phyloP scores from a whole-genome alignment of 179 eudicot genomes.

The Spinacia oleracea region DNA sequence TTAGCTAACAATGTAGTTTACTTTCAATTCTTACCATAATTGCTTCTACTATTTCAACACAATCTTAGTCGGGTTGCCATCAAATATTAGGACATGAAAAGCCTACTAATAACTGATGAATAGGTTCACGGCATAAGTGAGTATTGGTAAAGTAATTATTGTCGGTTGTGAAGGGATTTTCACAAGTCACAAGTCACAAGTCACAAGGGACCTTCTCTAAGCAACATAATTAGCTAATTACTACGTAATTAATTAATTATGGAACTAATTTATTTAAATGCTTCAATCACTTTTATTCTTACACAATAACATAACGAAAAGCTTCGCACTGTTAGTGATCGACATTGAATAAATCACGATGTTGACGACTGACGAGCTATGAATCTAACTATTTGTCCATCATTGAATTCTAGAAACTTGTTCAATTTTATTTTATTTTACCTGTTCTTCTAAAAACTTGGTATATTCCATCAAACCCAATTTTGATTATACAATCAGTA shows the following conservation, averaged over 20 bases:
- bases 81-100: not conserved
- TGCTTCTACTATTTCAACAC: not conserved
- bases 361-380: not conserved
- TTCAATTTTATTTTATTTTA: not conserved
- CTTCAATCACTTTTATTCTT: not conserved
- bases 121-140: not conserved
- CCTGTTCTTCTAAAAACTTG: not conserved
- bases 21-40: not conserved
- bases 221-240: not conserved
- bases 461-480: too few relatives aligned
- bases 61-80: not conserved
- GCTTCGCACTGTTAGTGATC: not conserved
- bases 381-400: not conserved
- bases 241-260: not conserved
- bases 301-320: not conserved
- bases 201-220: constrained; percentile 1
- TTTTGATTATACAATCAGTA: too few relatives aligned
- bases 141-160: not conserved
- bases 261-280: not conserved
- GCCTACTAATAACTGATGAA: not conserved
- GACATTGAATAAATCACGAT: not conserved
- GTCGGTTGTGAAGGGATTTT: not conserved
- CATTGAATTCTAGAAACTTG: not conserved
- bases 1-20: not conserved
- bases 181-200: not conserved